Evolutionary conservation across 306 rosid species (phyloP).

Genomic region (Fragaria iinumae): DNA sequence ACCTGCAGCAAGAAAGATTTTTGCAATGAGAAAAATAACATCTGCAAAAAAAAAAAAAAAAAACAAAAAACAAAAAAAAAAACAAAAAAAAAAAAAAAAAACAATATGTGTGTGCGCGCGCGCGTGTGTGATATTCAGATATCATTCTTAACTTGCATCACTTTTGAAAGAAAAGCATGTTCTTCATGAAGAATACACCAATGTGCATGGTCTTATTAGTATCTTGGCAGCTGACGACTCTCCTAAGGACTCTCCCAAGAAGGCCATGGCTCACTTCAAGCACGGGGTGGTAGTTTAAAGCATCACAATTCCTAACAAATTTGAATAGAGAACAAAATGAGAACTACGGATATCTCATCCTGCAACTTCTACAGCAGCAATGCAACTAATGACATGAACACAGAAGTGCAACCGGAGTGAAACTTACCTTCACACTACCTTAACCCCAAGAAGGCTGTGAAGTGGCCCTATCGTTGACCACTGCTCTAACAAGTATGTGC

Average conservation of each 20-base stretch:
- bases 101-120: too few species aligned
- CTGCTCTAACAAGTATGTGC: slow-evolving; percentile 86
- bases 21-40: slow-evolving; percentile 15
- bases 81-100: not conserved
- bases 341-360: not conserved
- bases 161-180: not conserved
- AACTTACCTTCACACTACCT: slow-evolving; percentile 16
- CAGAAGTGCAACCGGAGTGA: not conserved
- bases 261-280: not conserved
- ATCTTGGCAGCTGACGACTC: slow-evolving; percentile 1
- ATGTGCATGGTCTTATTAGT: not conserved
- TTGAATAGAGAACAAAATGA: not conserved
- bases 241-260: not conserved
- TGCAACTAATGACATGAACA: not conserved
- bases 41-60: not conserved
- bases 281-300: not conserved
- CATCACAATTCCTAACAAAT: not conserved
- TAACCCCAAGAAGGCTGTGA: slow-evolving; percentile 26
- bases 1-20: slow-evolving; percentile 21
- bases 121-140: not conserved
- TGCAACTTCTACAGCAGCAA: not conserved
- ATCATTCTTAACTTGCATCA: slow-evolving; percentile 5
- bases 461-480: slow-evolving; percentile 35
- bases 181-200: not conserved
- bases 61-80: not conserved